phyloP scores from a whole-genome alignment of 192 early-diverging fungal genomes.

The Radiomyces spectabilis region DNA sequence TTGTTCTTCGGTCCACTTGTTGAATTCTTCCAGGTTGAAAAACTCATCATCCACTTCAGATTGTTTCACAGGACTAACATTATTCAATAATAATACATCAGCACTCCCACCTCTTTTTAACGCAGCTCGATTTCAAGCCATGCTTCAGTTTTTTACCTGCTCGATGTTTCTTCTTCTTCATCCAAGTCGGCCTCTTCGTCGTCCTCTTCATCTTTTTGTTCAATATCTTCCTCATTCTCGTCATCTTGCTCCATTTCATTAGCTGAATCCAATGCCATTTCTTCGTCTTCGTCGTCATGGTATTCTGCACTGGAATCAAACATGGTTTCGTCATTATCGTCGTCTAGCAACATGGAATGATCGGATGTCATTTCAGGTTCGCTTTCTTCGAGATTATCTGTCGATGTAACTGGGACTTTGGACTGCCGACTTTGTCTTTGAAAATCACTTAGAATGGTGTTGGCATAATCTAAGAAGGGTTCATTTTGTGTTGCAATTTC shows the following conservation, averaged over 20 bases:
- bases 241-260: slow-evolving; percentile 36
- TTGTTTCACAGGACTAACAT: slow-evolving; percentile 16
- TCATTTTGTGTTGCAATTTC: slow-evolving; percentile 82
- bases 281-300: slow-evolving; percentile 23
- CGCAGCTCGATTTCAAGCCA: too few relatives aligned
- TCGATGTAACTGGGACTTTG: too few relatives aligned
- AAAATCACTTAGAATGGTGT: slow-evolving; percentile 34
- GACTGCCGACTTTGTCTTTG: too few relatives aligned
- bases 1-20: slow-evolving; percentile 61
- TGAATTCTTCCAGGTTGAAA: slow-evolving; percentile 90
- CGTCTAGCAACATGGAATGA: slow-evolving; percentile 28
- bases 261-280: neutral
- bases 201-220: slow-evolving; percentile 25
- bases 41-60: slow-evolving; percentile 90
- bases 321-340: too few relatives aligned
- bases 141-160: slow-evolving; percentile 10
- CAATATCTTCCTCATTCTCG: slow-evolving; percentile 35
- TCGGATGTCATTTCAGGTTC: slow-evolving; percentile 28
- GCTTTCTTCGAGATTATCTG: slow-evolving; percentile 36
- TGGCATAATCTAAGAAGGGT: slow-evolving; percentile 64
- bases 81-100: neutral
- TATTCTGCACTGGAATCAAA: too few relatives aligned
- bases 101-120: slow-evolving; percentile 18
- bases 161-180: slow-evolving; percentile 23
- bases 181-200: slow-evolving; percentile 15